Conservation (phyloP, 495 filamentous ascomycete genomes). For the Xylaria cubensis region DNA sequence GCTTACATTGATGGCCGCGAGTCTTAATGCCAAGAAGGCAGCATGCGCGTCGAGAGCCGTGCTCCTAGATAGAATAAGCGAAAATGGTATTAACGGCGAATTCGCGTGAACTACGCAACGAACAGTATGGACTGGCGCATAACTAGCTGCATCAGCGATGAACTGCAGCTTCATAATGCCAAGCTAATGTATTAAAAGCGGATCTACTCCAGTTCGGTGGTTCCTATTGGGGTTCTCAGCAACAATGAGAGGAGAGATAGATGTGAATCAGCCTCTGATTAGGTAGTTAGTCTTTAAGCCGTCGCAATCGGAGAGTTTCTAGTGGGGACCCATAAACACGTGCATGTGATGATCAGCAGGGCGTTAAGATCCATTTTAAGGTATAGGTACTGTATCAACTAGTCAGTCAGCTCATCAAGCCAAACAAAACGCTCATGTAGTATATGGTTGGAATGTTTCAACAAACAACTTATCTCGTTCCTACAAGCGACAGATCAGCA, state of each 20-base stretch:
- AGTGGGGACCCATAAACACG: not conserved
- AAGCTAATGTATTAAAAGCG: not conserved
- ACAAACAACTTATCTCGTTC: not conserved
- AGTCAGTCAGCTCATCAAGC: not conserved
- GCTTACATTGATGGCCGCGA: not conserved
- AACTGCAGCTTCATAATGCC: not conserved
- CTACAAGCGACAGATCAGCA: not conserved
- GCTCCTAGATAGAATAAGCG: not conserved
- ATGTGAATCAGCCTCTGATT: not conserved
- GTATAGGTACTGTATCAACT: not conserved
- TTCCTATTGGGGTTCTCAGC: not conserved
- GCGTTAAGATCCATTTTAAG: not conserved
- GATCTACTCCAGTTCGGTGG: not conserved
- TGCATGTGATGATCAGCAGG: not conserved
- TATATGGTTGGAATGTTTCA: not conserved
- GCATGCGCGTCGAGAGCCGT: not conserved
- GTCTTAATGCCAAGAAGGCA: not conserved
- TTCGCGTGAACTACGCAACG: not conserved
- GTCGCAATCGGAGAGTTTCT: not conserved
- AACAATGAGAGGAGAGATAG: not conserved
- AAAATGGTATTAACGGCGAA: not conserved
- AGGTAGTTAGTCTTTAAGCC: not conserved
- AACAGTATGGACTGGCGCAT: not conserved
- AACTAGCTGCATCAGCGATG: not conserved
- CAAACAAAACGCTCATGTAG: not conserved